phyloP scores from a whole-genome alignment of 2,329 filamentous ascomycete species.

The Penicillium palitans region DNA sequence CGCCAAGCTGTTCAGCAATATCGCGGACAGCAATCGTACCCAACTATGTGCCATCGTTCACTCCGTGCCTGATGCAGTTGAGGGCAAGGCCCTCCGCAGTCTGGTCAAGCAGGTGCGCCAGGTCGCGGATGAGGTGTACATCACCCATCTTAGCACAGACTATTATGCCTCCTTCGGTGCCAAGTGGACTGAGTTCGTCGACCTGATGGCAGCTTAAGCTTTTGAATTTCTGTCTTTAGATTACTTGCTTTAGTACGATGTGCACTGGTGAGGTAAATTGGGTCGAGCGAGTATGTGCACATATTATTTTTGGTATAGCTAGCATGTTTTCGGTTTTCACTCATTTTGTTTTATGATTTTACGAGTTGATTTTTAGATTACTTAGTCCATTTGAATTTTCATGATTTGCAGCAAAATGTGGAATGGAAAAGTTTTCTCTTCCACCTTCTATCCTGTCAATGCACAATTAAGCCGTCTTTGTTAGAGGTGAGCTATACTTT shows the following conservation, averaged over 20 bases:
- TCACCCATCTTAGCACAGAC: slow-evolving; percentile 41
- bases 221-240: background rate
- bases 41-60: slow-evolving; percentile 42
- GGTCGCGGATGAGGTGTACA: slow-evolving; percentile 42
- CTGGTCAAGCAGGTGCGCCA: slow-evolving; percentile 39
- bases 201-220: slow-evolving; percentile 31
- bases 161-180: slow-evolving; percentile 45
- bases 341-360: slow-evolving; percentile 5
- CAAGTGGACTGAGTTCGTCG: slow-evolving; percentile 41
- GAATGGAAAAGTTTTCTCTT: background rate
- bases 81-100: slow-evolving; percentile 31
- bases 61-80: slow-evolving; percentile 36
- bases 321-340: background rate
- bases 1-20: slow-evolving; percentile 34
- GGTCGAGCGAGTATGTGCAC: background rate
- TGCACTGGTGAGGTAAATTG: slow-evolving; percentile 4
- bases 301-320: background rate
- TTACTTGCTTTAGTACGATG: background rate
- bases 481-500: background rate
- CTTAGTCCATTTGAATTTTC: background rate
- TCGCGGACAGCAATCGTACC: slow-evolving; percentile 35
- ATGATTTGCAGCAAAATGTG: background rate
- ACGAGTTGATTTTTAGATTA: background rate
- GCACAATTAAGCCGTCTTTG: background rate
- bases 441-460: background rate